phyloP scores from a whole-genome alignment of 2,329 filamentous ascomycete species.

The Nothophoma quercina region DNA sequence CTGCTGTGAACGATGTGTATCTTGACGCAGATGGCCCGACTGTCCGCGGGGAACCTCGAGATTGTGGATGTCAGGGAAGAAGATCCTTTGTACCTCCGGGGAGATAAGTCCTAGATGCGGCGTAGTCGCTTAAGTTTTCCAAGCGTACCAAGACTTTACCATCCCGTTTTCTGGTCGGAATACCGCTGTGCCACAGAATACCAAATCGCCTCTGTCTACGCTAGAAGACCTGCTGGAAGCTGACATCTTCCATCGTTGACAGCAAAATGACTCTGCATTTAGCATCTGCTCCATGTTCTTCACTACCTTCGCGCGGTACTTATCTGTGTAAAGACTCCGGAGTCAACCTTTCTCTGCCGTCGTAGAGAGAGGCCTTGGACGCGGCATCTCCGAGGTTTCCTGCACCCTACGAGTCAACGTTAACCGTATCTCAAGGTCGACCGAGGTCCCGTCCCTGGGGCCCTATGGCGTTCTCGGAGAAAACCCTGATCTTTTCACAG shows the following conservation, averaged over 20 bases:
- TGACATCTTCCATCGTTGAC: not conserved
- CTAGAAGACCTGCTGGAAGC: not conserved
- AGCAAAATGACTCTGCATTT: not conserved
- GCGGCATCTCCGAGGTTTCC: conserved; percentile 1
- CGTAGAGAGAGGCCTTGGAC: not conserved
- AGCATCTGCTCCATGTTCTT: too few relatives aligned
- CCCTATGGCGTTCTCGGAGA: not conserved
- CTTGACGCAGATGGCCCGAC: not conserved
- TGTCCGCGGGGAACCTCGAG: not conserved
- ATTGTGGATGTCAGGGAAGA: conserved; percentile 1
- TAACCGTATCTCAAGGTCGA: not conserved
- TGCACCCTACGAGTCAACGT: conserved; percentile 3
- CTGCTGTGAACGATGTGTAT: not conserved
- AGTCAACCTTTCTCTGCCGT: too few relatives aligned
- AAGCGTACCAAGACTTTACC: conserved; percentile 3
- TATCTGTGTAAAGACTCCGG: too few relatives aligned
- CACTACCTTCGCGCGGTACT: too few relatives aligned
- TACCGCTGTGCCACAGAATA: not conserved
- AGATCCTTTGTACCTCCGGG: conserved; percentile 1
- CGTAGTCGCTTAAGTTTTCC: conserved; percentile 10
- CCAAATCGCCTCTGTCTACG: not conserved
- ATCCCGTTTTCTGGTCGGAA: not conserved
- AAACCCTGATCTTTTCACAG: not conserved
- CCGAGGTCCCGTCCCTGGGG: not conserved
- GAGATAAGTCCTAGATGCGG: conserved; percentile 10